Percentiles rank a stretch among this genome's conserved stretches.
These are phyloP conservation scores for Corinectria fuckeliana DNA, from an alignment of 2,329 filamentous ascomycete species.

Conservation along the genomic window DNA sequence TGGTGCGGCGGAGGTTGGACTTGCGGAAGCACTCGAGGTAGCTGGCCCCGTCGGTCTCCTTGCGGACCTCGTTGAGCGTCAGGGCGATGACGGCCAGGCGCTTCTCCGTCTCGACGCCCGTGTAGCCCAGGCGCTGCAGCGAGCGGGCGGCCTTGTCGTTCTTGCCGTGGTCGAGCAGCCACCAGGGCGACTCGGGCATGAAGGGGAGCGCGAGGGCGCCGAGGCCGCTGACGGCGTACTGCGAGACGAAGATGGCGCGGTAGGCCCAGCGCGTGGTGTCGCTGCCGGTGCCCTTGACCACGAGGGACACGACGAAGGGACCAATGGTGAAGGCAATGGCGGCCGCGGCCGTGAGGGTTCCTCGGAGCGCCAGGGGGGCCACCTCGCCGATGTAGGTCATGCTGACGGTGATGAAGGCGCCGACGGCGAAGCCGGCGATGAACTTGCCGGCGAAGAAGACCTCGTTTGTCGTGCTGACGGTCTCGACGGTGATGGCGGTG, in stretches of 20 bases:
- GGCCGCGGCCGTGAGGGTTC: slow-evolving; percentile 20
- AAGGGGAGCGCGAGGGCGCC: slow-evolving; percentile 19
- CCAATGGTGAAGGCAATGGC: slow-evolving; percentile 27
- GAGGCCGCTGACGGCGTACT: slow-evolving; percentile 25
- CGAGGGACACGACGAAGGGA: slow-evolving; percentile 22
- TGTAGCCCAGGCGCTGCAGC: slow-evolving; percentile 20
- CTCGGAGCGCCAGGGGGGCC: slow-evolving; percentile 25
- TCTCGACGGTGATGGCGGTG: slow-evolving; percentile 26
- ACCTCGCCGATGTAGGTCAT: slow-evolving; percentile 31
- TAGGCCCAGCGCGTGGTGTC: slow-evolving; percentile 22
- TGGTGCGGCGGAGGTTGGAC: slow-evolving; percentile 28
- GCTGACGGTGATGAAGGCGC: slow-evolving; percentile 22
- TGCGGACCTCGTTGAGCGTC: slow-evolving; percentile 22
- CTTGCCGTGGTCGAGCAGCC: slow-evolving; percentile 21
- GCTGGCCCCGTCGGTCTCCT: slow-evolving; percentile 24
- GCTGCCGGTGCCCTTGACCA: slow-evolving; percentile 21
- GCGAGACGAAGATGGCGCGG: slow-evolving; percentile 24
- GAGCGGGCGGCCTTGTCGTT: slow-evolving; percentile 16
- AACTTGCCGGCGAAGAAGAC: slow-evolving; percentile 31
- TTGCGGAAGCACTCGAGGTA: slow-evolving; percentile 31
- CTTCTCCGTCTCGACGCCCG: slow-evolving; percentile 18
- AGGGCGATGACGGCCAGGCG: slow-evolving; percentile 21
- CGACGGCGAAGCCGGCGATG: slow-evolving; percentile 24
- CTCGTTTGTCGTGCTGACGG: slow-evolving; percentile 23
- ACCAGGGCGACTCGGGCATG: slow-evolving; percentile 30